These are phyloP conservation scores for Tolypocladium album DNA, from an alignment of 2,329 filamentous ascomycete species.

Conservation along the genomic window DNA sequence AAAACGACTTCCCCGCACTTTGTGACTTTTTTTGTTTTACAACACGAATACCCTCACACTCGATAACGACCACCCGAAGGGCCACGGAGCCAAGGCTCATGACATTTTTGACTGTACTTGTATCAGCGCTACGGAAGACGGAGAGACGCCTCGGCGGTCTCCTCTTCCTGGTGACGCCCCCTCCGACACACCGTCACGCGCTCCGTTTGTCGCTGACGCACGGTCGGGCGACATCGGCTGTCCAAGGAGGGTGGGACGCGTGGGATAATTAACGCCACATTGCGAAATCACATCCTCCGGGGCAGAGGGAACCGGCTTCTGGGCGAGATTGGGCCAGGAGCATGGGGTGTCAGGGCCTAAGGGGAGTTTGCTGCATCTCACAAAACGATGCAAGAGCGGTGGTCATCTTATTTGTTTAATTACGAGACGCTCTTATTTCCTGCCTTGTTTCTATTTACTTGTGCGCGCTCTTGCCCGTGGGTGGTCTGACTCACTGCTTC, in stretches of 20 bases:
- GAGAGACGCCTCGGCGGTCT: neutral
- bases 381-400: slow-evolving; percentile 22
- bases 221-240: neutral
- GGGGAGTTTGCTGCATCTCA: slow-evolving; percentile 18
- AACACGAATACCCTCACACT: slow-evolving; percentile 32
- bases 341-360: slow-evolving; percentile 7
- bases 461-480: neutral
- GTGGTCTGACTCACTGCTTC: neutral
- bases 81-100: slow-evolving; percentile 27
- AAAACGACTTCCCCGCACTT: slow-evolving; percentile 35
- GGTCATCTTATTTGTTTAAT: slow-evolving; percentile 44
- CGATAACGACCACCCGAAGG: slow-evolving; percentile 27
- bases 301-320: neutral
- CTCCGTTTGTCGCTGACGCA: neutral
- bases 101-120: slow-evolving; percentile 21
- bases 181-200: neutral
- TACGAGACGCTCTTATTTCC: slow-evolving; percentile 21
- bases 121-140: slow-evolving; percentile 13
- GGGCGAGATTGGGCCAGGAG: slow-evolving; percentile 1
- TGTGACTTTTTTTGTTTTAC: slow-evolving; percentile 13
- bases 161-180: neutral
- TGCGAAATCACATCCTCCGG: neutral
- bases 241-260: neutral
- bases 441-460: slow-evolving; percentile 1
- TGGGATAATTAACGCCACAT: neutral